Conservation (phyloP, 1,284 basidiomycete genomes). For the Trametes hirsuta region DNA sequence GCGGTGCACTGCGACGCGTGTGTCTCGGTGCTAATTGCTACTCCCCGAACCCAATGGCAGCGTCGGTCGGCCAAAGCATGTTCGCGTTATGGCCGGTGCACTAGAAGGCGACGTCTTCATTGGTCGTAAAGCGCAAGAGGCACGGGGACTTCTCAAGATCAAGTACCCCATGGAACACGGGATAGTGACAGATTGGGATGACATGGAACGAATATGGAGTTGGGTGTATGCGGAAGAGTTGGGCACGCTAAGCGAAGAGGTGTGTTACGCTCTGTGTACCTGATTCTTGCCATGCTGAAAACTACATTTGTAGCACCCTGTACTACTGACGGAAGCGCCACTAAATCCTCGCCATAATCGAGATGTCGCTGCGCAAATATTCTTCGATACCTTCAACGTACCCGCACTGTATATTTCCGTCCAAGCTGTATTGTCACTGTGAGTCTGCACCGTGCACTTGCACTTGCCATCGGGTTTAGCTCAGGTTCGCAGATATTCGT, state of each 20-base stretch:
- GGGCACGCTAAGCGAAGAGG: conserved; percentile 94
- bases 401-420: conserved; percentile 97
- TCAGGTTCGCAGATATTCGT: conserved; percentile 83
- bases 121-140: conserved; percentile 91
- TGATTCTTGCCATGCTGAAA: not conserved
- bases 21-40: conserved; percentile 29
- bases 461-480: not conserved
- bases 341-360: conserved; percentile 94
- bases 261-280: conserved; percentile 40
- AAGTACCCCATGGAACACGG: conserved; percentile 99
- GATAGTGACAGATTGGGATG: conserved; percentile 96
- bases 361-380: conserved; percentile 95
- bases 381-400: conserved; percentile 99
- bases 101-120: conserved; percentile 94
- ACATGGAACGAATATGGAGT: conserved; percentile 98
- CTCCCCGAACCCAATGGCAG: conserved; percentile 43
- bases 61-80: conserved; percentile 94
- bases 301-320: conserved; percentile 79
- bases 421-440: conserved; percentile 97
- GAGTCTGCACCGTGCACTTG: conserved; percentile 36
- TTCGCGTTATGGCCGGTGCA: conserved; percentile 95
- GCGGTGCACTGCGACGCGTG: conserved; percentile 32
- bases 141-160: conserved; percentile 92
- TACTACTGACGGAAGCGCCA: conserved; percentile 93
- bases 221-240: conserved; percentile 96